These are phyloP conservation scores for Neolentinus lepideus DNA, from an alignment of 1,284 basidiomycete species.

Conservation along the genomic window DNA sequence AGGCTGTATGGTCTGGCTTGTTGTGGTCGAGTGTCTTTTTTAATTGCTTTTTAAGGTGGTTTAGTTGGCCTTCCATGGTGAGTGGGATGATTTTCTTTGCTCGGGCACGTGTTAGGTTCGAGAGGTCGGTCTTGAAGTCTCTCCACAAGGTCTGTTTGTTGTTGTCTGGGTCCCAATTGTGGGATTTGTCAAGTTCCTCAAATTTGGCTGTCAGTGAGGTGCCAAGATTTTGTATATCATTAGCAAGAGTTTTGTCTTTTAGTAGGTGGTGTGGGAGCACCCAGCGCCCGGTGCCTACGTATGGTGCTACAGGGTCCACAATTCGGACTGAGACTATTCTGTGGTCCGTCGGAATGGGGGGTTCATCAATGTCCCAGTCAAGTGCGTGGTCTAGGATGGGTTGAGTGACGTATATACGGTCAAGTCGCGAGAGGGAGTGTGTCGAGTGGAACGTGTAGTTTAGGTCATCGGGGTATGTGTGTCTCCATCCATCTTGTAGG, in stretches of 20 bases:
- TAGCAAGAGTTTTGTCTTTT: constrained; percentile 11
- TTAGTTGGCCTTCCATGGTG: background rate
- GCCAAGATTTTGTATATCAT: constrained; percentile 1
- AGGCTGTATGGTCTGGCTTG: constrained; percentile 10
- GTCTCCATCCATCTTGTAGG: too few relatives aligned
- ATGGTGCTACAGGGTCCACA: constrained; percentile 11
- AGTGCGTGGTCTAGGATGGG: constrained; percentile 7
- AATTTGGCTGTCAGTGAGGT: background rate
- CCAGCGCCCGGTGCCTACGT: constrained; percentile 23
- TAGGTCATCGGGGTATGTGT: too few relatives aligned
- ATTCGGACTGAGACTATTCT: constrained; percentile 17
- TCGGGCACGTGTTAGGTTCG: background rate
- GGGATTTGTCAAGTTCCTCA: background rate
- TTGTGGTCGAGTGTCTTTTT: constrained; percentile 6
- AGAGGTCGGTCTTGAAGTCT: background rate
- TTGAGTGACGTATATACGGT: too few relatives aligned
- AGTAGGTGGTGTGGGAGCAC: constrained; percentile 13
- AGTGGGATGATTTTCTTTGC: background rate
- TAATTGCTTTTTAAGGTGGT: constrained; percentile 8
- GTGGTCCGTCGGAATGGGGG: constrained; percentile 21
- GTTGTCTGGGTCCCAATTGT: background rate
- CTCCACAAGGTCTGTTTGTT: background rate
- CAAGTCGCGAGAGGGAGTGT: too few relatives aligned
- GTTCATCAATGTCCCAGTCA: constrained; percentile 18
- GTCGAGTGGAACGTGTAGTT: too few relatives aligned